Conservation (phyloP, 345 rosid genomes). For the Rhizophora mangle region DNA sequence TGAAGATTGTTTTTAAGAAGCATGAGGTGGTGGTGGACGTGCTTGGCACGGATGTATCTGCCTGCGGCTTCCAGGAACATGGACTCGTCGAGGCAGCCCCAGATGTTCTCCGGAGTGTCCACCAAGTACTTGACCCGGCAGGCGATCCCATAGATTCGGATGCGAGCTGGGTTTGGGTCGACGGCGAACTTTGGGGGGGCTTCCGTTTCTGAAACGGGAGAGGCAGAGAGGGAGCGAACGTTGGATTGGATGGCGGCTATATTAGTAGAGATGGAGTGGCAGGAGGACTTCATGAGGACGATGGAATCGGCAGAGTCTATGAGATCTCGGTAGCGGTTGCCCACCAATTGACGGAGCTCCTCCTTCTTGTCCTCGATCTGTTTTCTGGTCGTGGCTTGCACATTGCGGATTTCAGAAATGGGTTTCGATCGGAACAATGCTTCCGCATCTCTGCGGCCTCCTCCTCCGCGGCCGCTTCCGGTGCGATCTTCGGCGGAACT, state of each 20-base stretch:
- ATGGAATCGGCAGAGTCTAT: constrained; percentile 97
- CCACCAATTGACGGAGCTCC: constrained; percentile 90
- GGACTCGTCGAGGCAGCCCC: constrained; percentile 93
- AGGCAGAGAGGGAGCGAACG: constrained; percentile 60
- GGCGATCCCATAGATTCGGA: constrained; percentile 63
- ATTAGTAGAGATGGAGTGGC: constrained; percentile 64
- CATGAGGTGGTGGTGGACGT: constrained; percentile 55
- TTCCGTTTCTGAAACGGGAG: constrained; percentile 35
- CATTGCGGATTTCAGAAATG: constrained; percentile 72
- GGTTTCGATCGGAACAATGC: constrained; percentile 73
- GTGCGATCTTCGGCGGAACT: constrained; percentile 41
- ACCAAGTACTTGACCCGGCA: constrained; percentile 90
- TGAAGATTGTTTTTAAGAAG: background rate
- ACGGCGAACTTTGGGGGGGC: constrained; percentile 40
- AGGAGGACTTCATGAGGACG: constrained; percentile 77
- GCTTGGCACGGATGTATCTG: constrained; percentile 76
- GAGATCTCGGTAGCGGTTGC: constrained; percentile 85
- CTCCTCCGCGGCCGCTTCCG: constrained; percentile 40
- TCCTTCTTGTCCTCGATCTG: constrained; percentile 91
- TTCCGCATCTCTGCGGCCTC: constrained; percentile 76
- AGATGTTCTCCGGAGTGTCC: constrained; percentile 90
- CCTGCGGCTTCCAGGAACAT: constrained; percentile 87
- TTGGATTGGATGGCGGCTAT: constrained; percentile 58
- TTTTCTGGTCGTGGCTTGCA: constrained; percentile 60
- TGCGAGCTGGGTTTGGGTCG: constrained; percentile 30